Percentiles rank a stretch among this genome's conserved stretches.
phyloP scores from a whole-genome alignment of 2,329 filamentous ascomycete species.

The Coniochaeta sp. region DNA sequence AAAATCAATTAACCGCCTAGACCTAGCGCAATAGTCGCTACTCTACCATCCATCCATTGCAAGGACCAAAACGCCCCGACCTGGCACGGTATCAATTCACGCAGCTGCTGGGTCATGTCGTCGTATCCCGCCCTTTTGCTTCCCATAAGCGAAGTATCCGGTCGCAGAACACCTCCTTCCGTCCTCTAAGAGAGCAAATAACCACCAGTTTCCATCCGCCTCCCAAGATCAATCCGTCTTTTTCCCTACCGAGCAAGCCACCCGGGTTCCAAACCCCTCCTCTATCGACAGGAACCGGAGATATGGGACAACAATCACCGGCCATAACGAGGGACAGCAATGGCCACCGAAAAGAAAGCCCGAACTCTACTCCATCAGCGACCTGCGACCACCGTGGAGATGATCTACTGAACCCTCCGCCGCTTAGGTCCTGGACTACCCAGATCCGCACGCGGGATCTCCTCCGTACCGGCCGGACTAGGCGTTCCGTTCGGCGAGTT shows the following conservation, averaged over 20 bases:
- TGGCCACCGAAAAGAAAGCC: not conserved
- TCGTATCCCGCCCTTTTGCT: not conserved
- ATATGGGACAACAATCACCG: too few relatives aligned
- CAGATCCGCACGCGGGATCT: conserved; percentile 38
- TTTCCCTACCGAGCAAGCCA: too few relatives aligned
- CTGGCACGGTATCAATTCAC: not conserved
- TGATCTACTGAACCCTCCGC: not conserved
- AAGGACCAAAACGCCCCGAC: not conserved
- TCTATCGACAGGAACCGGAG: too few relatives aligned
- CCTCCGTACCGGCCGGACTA: conserved; percentile 43
- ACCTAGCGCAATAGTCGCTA: not conserved
- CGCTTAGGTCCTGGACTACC: conserved; percentile 13
- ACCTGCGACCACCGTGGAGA: not conserved
- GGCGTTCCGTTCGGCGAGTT: conserved; percentile 25
- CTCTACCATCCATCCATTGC: not conserved
- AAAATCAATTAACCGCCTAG: not conserved
- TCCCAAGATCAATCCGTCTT: too few relatives aligned
- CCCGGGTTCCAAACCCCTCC: too few relatives aligned
- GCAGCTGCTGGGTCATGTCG: not conserved
- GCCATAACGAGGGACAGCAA: too few relatives aligned
- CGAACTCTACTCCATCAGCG: not conserved
- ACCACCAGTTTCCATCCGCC: too few relatives aligned
- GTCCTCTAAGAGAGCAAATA: not conserved
- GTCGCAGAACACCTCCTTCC: not conserved
- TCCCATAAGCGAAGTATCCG: not conserved